Conservation (phyloP, 1,284 basidiomycete genomes). For the Ceratobasidium sp. region DNA sequence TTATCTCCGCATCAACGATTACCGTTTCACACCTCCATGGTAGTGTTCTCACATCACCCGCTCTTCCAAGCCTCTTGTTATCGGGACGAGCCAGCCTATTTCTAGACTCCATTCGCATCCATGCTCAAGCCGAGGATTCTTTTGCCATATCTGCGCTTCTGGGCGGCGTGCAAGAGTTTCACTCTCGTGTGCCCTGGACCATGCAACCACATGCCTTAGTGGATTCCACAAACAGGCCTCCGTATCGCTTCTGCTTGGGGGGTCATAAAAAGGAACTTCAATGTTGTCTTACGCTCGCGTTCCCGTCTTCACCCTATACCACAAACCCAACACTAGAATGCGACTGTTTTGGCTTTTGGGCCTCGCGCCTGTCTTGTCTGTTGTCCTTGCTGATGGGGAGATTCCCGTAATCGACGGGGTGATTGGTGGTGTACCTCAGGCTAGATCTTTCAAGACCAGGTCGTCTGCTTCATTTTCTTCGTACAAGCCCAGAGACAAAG, state of each 20-base stretch:
- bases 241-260: constrained; percentile 25
- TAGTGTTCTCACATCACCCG: not conserved
- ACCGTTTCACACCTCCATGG: not conserved
- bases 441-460: not conserved
- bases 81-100: not conserved
- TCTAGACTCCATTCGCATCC: constrained; percentile 12
- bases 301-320: not conserved
- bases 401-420: constrained; percentile 13
- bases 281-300: too few relatives aligned
- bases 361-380: constrained; percentile 1
- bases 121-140: not conserved
- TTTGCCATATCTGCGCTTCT: constrained; percentile 1
- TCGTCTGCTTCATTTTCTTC: not conserved
- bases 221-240: not conserved
- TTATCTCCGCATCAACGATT: not conserved
- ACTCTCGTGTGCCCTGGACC: not conserved
- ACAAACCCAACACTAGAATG: constrained; percentile 1
- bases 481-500: not conserved
- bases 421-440: constrained; percentile 21
- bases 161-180: not conserved
- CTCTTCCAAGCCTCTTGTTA: constrained; percentile 5
- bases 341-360: constrained; percentile 21
- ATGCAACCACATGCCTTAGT: constrained; percentile 6
- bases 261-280: constrained; percentile 5
- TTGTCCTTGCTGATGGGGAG: not conserved